Base-by-base conservation (phyloP, 1,284 basidiomycete genomes). In the Pseudozyma thailandica region DNA sequence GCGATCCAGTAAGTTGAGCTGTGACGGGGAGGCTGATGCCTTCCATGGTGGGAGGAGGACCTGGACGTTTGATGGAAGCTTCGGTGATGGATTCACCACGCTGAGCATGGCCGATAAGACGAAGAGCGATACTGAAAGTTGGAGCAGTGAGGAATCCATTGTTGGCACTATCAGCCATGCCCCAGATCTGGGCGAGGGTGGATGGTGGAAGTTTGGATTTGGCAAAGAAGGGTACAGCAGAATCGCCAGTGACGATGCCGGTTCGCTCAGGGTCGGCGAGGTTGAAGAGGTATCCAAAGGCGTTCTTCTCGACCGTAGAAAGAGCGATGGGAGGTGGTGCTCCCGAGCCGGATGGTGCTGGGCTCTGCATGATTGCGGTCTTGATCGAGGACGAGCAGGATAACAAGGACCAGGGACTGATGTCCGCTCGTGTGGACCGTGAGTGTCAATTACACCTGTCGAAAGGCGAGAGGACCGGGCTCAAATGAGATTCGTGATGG, bases 61-160 rank as follows among this genome's bases (percentile, higher is more conserved):
- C 94, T 66, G 91, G 75, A 20, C 64, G 69, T 30, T 74, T 66
- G 54, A 72, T 64, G 23, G 63, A 59, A 10, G 72, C 68, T 45
- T 87, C 85, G 7, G 87, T 86, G 39, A 91, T 84, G 72, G 86
- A 86, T 79, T 92, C 90, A 53, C 94, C 93, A 68, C 90, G 89
- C 86, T 98, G 96, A 3, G 93, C 91, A 87, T 92, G 92, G 2
- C 91, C 93, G 72, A 98, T 93, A 42, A 98, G 86, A 53, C 96
- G 88, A 25, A 96, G 86, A 9, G 92, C 94, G 63, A 91, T 92
- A 90, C 80, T 93, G 91, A 81, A 82, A 7, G 72, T 56, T 15
- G 74, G 72, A 3, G 77, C 71, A 4, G 75, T 78, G 55, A 99
- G 73, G 55, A 80, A 82, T 20, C 81, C 81, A 43, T 82, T 81